These are phyloP conservation scores for Botrytis pseudocinerea DNA, from an alignment of 2,329 filamentous ascomycete genomes.

Conservation along the genomic window DNA sequence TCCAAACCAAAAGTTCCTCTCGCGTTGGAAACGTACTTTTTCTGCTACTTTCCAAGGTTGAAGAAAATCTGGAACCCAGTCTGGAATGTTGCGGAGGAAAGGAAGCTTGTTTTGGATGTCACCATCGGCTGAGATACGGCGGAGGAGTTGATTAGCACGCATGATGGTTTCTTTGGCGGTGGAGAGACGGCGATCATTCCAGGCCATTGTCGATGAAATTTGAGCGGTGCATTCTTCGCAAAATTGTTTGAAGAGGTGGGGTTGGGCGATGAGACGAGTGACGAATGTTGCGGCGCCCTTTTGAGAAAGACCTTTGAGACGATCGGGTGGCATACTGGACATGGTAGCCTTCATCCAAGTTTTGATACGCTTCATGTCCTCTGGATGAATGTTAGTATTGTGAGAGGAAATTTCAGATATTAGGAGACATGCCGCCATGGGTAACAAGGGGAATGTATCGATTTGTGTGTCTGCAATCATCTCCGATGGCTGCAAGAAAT, in stretches of 20 bases:
- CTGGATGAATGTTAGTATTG: constrained; percentile 16
- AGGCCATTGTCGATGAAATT: constrained; percentile 23
- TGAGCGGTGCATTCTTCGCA: constrained; percentile 25
- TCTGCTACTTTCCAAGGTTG: constrained; percentile 27
- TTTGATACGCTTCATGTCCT: constrained; percentile 26
- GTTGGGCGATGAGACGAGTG: constrained; percentile 19
- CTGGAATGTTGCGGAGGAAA: constrained; percentile 23
- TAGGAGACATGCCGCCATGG: constrained; percentile 21
- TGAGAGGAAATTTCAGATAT: not conserved
- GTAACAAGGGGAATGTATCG: constrained; percentile 26
- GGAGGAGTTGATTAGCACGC: constrained; percentile 23
- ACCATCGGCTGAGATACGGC: constrained; percentile 20
- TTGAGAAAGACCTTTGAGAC: constrained; percentile 27
- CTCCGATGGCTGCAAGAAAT: constrained; percentile 24
- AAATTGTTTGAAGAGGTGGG: constrained; percentile 26
- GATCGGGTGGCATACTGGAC: constrained; percentile 33
- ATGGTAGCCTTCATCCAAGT: constrained; percentile 25
- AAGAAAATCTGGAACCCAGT: constrained; percentile 26
- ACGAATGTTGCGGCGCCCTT: constrained; percentile 22
- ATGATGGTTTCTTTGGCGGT: constrained; percentile 25
- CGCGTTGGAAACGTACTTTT: constrained; percentile 12
- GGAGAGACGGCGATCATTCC: constrained; percentile 23
- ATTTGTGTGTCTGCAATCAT: constrained; percentile 21
- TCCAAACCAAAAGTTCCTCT: constrained; percentile 29
- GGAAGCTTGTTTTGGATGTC: constrained; percentile 29